Evolutionary conservation across 352 stramenopile species (phyloP).

Genomic region (Aphanomyces cochlioides): DNA sequence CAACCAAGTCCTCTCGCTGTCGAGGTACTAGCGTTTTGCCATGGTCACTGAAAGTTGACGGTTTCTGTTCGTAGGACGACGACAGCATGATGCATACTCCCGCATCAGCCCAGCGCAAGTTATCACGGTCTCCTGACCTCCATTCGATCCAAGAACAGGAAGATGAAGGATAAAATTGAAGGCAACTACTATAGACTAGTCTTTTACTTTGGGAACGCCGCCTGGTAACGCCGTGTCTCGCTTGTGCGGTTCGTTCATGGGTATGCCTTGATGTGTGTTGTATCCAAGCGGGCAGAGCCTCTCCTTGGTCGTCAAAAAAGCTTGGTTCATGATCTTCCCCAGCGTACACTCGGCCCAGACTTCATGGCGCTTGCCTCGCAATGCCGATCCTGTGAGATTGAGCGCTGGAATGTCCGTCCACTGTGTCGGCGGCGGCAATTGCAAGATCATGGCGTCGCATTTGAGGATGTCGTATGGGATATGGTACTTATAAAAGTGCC

Average conservation of each 20-base stretch:
- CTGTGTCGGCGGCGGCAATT: constrained; percentile 42
- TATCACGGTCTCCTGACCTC: constrained; percentile 22
- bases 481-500: constrained; percentile 58
- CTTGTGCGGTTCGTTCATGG: constrained; percentile 24
- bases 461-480: constrained; percentile 44
- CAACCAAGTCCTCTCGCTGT: not conserved
- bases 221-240: constrained; percentile 7
- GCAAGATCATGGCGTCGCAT: constrained; percentile 46
- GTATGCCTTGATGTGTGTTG: constrained; percentile 45
- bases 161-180: constrained; percentile 2
- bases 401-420: constrained; percentile 35
- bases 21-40: not conserved
- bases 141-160: constrained; percentile 25
- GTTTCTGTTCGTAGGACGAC: not conserved
- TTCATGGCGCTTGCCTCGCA: constrained; percentile 38
- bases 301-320: constrained; percentile 45
- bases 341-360: constrained; percentile 45
- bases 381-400: not conserved
- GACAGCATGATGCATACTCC: constrained; percentile 6
- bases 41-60: not conserved
- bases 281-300: constrained; percentile 43
- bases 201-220: constrained; percentile 5
- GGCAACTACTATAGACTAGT: not conserved
- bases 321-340: constrained; percentile 49
- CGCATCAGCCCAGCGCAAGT: constrained; percentile 10